phyloP scores from a whole-genome alignment of 1,139 yeast species.

The Saccharomycopsis hybrid region DNA sequence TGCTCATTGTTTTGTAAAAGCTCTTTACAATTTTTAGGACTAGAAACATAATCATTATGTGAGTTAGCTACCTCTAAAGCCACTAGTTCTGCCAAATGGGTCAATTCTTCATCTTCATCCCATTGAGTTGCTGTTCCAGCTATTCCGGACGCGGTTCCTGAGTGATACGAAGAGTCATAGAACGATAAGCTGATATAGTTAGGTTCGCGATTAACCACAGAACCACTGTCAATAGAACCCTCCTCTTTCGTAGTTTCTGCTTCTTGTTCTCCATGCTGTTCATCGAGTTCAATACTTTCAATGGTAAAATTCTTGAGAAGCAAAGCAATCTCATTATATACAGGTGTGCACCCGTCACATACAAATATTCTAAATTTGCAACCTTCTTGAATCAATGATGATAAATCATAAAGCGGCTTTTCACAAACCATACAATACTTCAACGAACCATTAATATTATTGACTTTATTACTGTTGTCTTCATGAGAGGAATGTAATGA shows the following conservation, averaged over 20 bases:
- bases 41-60: too few species aligned
- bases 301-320: slow-evolving; percentile 12
- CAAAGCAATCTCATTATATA: slow-evolving; percentile 16
- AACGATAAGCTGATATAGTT: neutral
- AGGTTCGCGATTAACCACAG: neutral
- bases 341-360: slow-evolving; percentile 54
- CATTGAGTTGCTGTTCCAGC: too few species aligned
- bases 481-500: slow-evolving; percentile 21
- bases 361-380: slow-evolving; percentile 45
- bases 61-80: slow-evolving; percentile 15
- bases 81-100: slow-evolving; percentile 14
- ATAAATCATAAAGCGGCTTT: slow-evolving; percentile 57
- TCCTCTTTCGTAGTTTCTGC: too few species aligned
- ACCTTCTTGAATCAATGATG: slow-evolving; percentile 35
- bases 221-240: too few species aligned
- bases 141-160: too few species aligned
- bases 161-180: too few species aligned
- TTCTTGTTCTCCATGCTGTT: too few species aligned
- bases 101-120: slow-evolving; percentile 13
- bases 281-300: too few species aligned
- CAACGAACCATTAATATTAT: slow-evolving; percentile 28
- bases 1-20: slow-evolving; percentile 1
- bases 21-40: too few species aligned
- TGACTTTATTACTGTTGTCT: neutral
- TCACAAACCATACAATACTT: slow-evolving; percentile 63